Base-by-base conservation (phyloP, 345 rosid species). In the Cardiospermum halicacabum region DNA sequence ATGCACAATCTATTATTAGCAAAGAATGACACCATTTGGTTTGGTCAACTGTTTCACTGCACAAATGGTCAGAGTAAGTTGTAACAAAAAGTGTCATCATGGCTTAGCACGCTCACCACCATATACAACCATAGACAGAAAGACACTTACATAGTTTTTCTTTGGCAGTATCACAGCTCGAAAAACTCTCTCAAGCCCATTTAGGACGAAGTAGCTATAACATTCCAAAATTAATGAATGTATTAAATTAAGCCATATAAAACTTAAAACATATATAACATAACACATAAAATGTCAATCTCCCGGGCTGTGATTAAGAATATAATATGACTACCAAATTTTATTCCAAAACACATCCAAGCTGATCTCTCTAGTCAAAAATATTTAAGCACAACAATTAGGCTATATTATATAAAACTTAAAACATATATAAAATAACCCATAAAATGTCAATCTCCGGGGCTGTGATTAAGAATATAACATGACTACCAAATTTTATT, bases 151-250 rank as follows among this genome's bases (percentile, higher is more conserved):
- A 79, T 91, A 92, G 79, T 94, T 94, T 56, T 86, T 75, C 75
- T 94, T 94, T 10, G 92, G 95, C 79, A 90, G 69, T 76, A 94
- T 88, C 60, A 94, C 74, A 72, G 80, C 74, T 60, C 97, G 92
- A 60, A 83, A 89, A 71, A 94, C 97, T 71, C 96, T 86, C 81
- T 94, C 99, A 11, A 94, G 87, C 67, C 99, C 99, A 69, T 94
- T 91, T 78, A 94, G 70, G 65, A 94, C 69, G 76, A 91, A 89
- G 75, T 87, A 94, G 53, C 99, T 94, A 66, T 40, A 48, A 43
- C 53, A 78, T 43, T 56, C 15, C 71, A 70, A 73, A 55, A 15
- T 16, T 34, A 51, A 67, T 25, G 1, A 31, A 57, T 34, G 6
- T 5, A 49, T 39, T 24, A 60, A 55, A 56, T 11, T 32, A 53